Evolutionary conservation across 306 rosid genomes (phyloP), one percentile per base, ranked within the genome.

Genomic region (Vachellia pachyceras): DNA sequence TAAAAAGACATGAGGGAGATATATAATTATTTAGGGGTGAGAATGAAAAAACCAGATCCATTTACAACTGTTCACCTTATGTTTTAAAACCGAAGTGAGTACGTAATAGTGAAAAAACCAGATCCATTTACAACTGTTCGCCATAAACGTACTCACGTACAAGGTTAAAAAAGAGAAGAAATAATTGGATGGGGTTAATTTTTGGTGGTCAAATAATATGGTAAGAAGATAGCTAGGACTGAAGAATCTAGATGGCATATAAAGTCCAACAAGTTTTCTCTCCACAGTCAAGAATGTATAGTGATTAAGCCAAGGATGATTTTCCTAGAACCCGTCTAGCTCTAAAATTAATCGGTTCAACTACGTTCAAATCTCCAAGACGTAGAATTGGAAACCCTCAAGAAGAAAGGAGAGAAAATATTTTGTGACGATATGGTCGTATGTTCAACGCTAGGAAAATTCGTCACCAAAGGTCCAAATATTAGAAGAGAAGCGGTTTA

Each of bases 401-500:
- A 23, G 7, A 60, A 60, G 33, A 29, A 29, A 29, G 33, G 2
- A 29, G 2, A 29, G 33, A 29, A 29, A 29, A 29, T 29, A 29
- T 29, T 29, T 29, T 29, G 35, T 22, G 55, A 42, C 60, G 13
- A 17, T 8, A 55, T 55, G 77, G 85, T 71, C 68, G 20, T 79
- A 40, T 5, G 42, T 82, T 77, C 76, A 81, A 84, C 73, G 73
- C 64, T 8, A 10, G 2, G 85, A 76, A 85, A 83, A 76, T 60
- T 83, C 83, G 68, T 35, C 49, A 33, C 39, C 13, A n/a, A 64
- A 2, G 52, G 70, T 80, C 82, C 79, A 78, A 77, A 69, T 29
- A 10, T 20, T 5, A 41, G 44, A 76, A 20, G 33, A 29, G 61
- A 54, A 64, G 66, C 67, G 74, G 87, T 75, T 69, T 82, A 80